phyloP scores from a whole-genome alignment of 768 basidiomycete species.

The Trametes cingulata region DNA sequence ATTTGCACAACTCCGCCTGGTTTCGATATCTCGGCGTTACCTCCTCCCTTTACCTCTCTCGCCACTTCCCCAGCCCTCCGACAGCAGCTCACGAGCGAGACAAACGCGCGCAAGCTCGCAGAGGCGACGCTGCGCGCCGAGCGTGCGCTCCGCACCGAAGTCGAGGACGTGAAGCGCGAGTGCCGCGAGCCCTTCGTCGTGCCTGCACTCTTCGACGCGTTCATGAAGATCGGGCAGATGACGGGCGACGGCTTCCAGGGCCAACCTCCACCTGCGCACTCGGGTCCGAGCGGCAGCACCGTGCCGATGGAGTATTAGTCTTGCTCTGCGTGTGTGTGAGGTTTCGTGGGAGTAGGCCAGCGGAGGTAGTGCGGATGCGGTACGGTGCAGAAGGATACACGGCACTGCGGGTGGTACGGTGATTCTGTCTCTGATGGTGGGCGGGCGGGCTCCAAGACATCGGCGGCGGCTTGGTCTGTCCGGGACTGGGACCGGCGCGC shows the following conservation, averaged over 20 bases:
- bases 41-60: background rate
- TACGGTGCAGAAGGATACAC: background rate
- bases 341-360: background rate
- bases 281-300: background rate
- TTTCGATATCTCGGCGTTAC: background rate
- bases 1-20: background rate
- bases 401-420: background rate
- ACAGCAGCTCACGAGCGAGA: constrained; percentile 23
- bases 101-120: constrained; percentile 22
- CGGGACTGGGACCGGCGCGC: constrained; percentile 2
- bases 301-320: constrained; percentile 8
- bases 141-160: constrained; percentile 24
- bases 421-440: background rate
- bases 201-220: constrained; percentile 35
- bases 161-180: constrained; percentile 33
- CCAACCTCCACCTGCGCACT: background rate
- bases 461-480: constrained; percentile 13
- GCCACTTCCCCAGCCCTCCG: constrained; percentile 20
- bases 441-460: background rate
- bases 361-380: background rate
- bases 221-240: constrained; percentile 30
- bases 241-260: constrained; percentile 26
- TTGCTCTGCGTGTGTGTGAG: background rate
- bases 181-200: constrained; percentile 31
- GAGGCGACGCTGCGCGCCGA: constrained; percentile 27